phyloP scores from a whole-genome alignment of 257 asterid genomes.

The Nicotiana paniculata region DNA sequence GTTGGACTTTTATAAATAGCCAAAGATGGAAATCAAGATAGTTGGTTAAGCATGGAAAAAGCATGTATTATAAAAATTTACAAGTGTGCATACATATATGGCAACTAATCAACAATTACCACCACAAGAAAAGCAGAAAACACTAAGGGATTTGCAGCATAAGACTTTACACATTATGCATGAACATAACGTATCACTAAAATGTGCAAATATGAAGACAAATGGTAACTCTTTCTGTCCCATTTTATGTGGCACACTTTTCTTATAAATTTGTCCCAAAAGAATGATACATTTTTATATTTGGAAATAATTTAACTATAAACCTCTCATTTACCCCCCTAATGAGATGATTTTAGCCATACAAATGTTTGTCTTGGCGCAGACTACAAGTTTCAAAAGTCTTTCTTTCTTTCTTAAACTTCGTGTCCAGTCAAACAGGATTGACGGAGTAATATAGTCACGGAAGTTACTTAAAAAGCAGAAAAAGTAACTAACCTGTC shows the following conservation, averaged over 20 bases:
- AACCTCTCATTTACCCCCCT: too few species aligned
- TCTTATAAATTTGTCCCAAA: too few species aligned
- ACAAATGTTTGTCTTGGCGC: too few species aligned
- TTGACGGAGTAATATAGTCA: too few species aligned
- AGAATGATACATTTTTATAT: too few species aligned
- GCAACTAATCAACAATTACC: not conserved
- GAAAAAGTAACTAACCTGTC: slow-evolving; percentile 31
- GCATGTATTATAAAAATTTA: not conserved
- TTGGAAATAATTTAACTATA: too few species aligned
- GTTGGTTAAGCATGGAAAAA: not conserved
- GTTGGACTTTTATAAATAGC: not conserved
- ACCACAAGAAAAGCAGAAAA: not conserved
- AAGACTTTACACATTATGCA: not conserved
- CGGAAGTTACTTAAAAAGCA: not conserved
- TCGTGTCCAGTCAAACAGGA: too few species aligned
- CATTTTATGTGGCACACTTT: too few species aligned
- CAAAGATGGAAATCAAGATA: not conserved
- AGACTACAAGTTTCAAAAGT: too few species aligned
- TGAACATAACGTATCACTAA: not conserved
- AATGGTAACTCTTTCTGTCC: not conserved
- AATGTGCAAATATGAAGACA: not conserved
- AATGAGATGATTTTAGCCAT: too few species aligned
- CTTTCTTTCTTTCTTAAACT: too few species aligned
- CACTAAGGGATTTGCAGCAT: not conserved
- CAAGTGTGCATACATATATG: not conserved